Evolutionary conservation across 257 asterid species (phyloP), one percentile per base, ranked within the genome.

Genomic region (Solanum lignicaule): DNA sequence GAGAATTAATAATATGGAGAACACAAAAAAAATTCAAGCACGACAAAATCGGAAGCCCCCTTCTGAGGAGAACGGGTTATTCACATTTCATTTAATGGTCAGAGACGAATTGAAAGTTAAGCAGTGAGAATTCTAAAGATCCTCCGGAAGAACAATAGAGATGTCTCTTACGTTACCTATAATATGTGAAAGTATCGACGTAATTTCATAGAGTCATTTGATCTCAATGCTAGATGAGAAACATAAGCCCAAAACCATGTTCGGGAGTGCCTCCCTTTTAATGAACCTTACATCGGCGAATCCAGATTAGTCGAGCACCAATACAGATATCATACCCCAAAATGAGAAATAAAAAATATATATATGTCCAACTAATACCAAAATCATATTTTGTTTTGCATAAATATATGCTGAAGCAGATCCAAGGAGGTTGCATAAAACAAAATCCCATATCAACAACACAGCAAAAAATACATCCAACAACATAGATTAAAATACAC

Each of bases 401-500:
- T 76, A 76, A n/a, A 41, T 78, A 78, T 41, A 41, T 78, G 62
- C 36, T 78, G n/a, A 25, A 41, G 62, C 25, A 78, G 38, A 79
- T 79, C 38, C 36, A 43, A 41, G n/a, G 25, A 41, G 83, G 62
- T 46, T 78, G 65, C 65, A 7, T 43, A 27, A 41, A 79, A 79
- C 65, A 15, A 79, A 82, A 82, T 29, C 41, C 43, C 69, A 48
- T 46, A 48, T 81, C 85, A 46, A 27, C 27, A 46, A 39, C 46
- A 39, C 14, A 81, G 39, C 11, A 43, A 29, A 55, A 79, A 81
- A 27, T 9, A 16, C 27, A 18, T 21, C 41, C 85, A 81, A 27
- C 84, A 79, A 27, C 85, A 81, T 46, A 27, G 33, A 82, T 48
- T 46, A 81, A 81, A 81, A 43, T 9, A 81, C 29, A 81, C 25